Conservation (phyloP, 352 stramenopile species). For the Pythium inflatum region DNA sequence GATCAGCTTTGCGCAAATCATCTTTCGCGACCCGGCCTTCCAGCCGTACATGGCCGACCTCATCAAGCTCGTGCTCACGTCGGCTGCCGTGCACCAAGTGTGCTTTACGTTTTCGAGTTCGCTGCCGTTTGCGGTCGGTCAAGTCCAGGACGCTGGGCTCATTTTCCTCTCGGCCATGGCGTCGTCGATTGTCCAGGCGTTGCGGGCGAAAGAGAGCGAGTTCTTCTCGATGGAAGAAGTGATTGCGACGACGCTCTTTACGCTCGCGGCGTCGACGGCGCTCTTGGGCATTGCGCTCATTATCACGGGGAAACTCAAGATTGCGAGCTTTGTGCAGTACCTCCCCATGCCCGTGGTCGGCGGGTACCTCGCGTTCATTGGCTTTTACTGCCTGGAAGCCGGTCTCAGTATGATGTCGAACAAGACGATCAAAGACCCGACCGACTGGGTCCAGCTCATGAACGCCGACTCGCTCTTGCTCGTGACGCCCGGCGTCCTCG, state of each 20-base stretch:
- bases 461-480: slow-evolving; percentile 80
- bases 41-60: slow-evolving; percentile 90
- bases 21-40: slow-evolving; percentile 93
- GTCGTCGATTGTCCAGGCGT: slow-evolving; percentile 79
- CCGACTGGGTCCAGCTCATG: slow-evolving; percentile 85
- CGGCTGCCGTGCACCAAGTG: slow-evolving; percentile 78
- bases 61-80: slow-evolving; percentile 95
- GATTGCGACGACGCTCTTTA: slow-evolving; percentile 95
- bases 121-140: slow-evolving; percentile 97
- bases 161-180: slow-evolving; percentile 98
- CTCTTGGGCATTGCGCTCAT: slow-evolving; percentile 93
- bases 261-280: slow-evolving; percentile 91
- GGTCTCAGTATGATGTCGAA: slow-evolving; percentile 89
- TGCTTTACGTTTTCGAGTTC: slow-evolving; percentile 90
- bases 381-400: slow-evolving; percentile 88
- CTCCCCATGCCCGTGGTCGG: slow-evolving; percentile 97
- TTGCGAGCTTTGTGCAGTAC: slow-evolving; percentile 97
- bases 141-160: slow-evolving; percentile 98
- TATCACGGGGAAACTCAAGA: slow-evolving; percentile 93
- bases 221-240: slow-evolving; percentile 76
- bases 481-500: slow-evolving; percentile 83
- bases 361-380: slow-evolving; percentile 98
- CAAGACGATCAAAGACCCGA: slow-evolving; percentile 87
- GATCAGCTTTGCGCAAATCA: slow-evolving; percentile 96
- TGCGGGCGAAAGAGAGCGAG: slow-evolving; percentile 68